These are phyloP conservation scores for Fusarium kyushuense DNA, from an alignment of 2,329 filamentous ascomycete species.

Conservation along the genomic window DNA sequence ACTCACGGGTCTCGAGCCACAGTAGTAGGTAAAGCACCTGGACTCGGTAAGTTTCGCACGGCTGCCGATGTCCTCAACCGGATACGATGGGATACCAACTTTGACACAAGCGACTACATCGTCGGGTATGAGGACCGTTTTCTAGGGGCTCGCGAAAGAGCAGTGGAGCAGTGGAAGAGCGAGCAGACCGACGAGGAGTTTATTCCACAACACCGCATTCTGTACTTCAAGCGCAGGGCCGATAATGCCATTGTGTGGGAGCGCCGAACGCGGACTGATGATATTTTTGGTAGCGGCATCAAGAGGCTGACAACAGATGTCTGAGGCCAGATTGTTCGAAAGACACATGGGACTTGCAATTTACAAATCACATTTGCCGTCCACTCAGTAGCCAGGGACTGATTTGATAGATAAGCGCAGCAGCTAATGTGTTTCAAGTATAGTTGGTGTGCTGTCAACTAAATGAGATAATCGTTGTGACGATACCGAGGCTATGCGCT, in stretches of 20 bases:
- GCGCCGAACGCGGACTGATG: constrained; percentile 63
- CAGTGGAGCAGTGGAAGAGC: constrained; percentile 67
- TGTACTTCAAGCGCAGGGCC: constrained; percentile 69
- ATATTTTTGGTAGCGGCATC: constrained; percentile 68
- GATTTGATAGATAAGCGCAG: neutral
- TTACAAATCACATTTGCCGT: constrained; percentile 17
- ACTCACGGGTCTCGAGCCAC: constrained; percentile 24
- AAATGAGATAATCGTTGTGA: neutral
- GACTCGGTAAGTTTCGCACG: constrained; percentile 64
- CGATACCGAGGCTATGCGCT: constrained; percentile 9
- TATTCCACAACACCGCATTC: constrained; percentile 73
- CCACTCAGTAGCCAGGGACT: constrained; percentile 13
- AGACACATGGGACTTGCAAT: constrained; percentile 10
- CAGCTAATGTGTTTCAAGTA: constrained; percentile 13
- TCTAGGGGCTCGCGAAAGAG: constrained; percentile 64
- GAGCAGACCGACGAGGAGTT: constrained; percentile 75
- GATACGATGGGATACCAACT: constrained; percentile 68
- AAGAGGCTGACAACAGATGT: constrained; percentile 21
- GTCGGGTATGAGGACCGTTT: constrained; percentile 74
- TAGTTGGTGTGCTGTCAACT: constrained; percentile 26
- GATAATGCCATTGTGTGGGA: constrained; percentile 69
- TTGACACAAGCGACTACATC: constrained; percentile 65
- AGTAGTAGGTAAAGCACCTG: constrained; percentile 46
- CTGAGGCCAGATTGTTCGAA: constrained; percentile 9
- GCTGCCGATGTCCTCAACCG: constrained; percentile 70